Base-by-base conservation (phyloP, 2,329 filamentous ascomycete species). In the Pseudocercospora musae region DNA sequence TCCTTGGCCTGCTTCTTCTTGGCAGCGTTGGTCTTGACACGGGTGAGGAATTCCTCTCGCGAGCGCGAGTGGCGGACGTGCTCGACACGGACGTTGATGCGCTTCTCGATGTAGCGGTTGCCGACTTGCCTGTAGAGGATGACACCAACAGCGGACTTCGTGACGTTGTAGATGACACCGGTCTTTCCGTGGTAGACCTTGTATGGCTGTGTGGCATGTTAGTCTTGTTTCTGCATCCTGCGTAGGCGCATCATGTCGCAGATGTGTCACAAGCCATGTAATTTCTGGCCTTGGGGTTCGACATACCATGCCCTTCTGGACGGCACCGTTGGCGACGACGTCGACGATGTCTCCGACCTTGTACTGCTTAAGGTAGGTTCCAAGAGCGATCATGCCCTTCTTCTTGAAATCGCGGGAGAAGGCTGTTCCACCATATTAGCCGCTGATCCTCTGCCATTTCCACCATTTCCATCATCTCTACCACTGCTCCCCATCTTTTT, bases 121-220 rank as follows among this genome's bases (percentile, higher is more conserved):
- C 93, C 92, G 80, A 99, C 95, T 82, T 96, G 92, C 89, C 96
- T 97, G 90, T 96, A 94, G 84, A 99, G 91, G 84, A 99, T 97
- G 82, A 99, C 90, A 77, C 95, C 95, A 79, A 99, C 92, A 71
- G 95, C 91, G 76, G 87, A 90, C 89, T 97, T 96, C 84, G 94
- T 95, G 77, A 99, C 95, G 87, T 99, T 99, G 91, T 77, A 78
- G 74, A 78, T 70, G 67, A 78, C 75, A 67, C 76, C 77, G 70
- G 93, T 96, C 91, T 98, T 98, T 78, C 94, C 95, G 87, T 98
- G 93, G 89, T 96, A 97, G 84, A 96, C 90, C 88, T 97, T 97
- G 89, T 93, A 92, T 76, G 94, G 93, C 92, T 74, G 66, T 62
- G 50, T 15, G 15, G 21, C n/a, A 27, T 62, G 48, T 66, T 46